phyloP scores from a whole-genome alignment of 1,284 basidiomycete genomes.

The Cronartium quercuum region DNA sequence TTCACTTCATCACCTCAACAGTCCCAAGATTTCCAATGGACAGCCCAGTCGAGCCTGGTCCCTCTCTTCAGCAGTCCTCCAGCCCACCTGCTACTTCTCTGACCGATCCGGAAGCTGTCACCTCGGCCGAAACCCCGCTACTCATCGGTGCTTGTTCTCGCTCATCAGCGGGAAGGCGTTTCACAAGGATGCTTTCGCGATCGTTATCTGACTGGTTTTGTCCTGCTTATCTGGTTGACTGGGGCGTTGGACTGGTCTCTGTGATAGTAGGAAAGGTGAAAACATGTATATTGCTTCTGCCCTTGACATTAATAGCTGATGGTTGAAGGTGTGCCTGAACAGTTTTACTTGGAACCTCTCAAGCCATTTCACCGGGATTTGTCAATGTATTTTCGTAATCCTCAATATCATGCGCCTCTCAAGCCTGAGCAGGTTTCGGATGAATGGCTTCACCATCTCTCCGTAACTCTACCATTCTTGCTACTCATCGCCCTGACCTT shows the following conservation, averaged over 20 bases:
- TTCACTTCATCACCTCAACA: background rate
- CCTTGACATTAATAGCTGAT: background rate
- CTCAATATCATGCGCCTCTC: background rate
- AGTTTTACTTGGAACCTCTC: constrained; percentile 3
- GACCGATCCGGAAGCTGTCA: background rate
- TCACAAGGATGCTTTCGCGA: background rate
- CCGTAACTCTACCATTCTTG: constrained; percentile 27
- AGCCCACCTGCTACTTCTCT: background rate
- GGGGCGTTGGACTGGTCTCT: constrained; percentile 27
- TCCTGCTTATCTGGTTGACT: constrained; percentile 38
- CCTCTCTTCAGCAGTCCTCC: background rate
- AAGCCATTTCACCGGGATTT: background rate
- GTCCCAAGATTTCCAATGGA: background rate
- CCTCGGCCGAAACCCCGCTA: background rate
- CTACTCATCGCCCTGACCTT: constrained; percentile 23
- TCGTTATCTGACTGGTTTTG: constrained; percentile 24
- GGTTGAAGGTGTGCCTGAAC: background rate
- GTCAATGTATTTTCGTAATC: background rate
- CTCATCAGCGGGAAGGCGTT: background rate
- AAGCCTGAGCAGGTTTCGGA: constrained; percentile 10
- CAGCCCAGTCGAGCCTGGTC: background rate
- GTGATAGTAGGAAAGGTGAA: constrained; percentile 24
- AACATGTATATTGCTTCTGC: background rate
- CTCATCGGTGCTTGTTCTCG: background rate
- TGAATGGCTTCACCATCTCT: constrained; percentile 36